Evolutionary conservation across 1,284 basidiomycete genomes (phyloP).

Genomic region (Moniliophthora roreri): DNA sequence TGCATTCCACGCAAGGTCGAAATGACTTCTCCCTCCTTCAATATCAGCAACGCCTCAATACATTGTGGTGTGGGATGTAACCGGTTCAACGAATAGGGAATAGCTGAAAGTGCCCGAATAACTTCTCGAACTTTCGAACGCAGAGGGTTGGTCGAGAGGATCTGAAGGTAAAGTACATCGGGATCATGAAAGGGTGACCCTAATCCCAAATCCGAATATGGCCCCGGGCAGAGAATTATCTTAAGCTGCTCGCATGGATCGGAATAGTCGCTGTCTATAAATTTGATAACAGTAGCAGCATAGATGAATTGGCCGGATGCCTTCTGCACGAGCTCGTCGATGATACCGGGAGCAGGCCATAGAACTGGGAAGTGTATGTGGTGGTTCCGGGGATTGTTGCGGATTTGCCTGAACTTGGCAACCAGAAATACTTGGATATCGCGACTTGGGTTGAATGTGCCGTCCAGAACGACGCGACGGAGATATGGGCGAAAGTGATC

Average conservation of each 20-base stretch:
- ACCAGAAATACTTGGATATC: neutral
- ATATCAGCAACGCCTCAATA: neutral
- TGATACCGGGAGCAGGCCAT: constrained; percentile 8
- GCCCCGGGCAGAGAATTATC: neutral
- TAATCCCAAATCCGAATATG: neutral
- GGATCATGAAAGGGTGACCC: constrained; percentile 5
- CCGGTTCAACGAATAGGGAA: neutral
- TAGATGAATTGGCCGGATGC: constrained; percentile 14
- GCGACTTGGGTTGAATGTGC: neutral
- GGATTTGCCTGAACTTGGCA: neutral
- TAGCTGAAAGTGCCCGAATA: neutral
- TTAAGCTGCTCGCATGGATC: constrained; percentile 7
- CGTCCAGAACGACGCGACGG: neutral
- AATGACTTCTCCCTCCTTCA: neutral
- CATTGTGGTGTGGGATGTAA: neutral
- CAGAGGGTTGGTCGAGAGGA: constrained; percentile 2
- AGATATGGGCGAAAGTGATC: neutral
- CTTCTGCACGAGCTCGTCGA: constrained; percentile 5
- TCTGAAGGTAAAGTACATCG: constrained; percentile 11
- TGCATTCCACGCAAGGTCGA: constrained; percentile 2
- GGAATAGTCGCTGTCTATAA: constrained; percentile 1
- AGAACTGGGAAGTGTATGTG: neutral
- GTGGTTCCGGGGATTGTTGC: neutral
- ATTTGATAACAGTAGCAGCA: constrained; percentile 13
- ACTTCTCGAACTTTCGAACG: neutral